Conservation (phyloP, 805 yeast species). For the Maudiozyma serrabonitensis region DNA sequence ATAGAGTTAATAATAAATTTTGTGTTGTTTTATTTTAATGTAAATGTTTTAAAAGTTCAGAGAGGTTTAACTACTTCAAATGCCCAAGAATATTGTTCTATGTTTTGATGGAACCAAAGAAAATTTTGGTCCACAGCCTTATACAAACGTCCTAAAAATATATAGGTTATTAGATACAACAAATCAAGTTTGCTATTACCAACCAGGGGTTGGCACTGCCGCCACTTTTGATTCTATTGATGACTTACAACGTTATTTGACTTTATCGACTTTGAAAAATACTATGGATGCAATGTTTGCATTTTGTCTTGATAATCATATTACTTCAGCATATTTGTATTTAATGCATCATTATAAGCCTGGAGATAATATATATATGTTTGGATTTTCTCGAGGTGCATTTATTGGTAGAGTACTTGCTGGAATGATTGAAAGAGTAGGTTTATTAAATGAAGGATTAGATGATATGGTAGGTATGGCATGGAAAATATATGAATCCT, state of each 20-base stretch:
- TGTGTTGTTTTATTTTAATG: too few relatives aligned
- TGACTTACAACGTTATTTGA: slow-evolving; percentile 12
- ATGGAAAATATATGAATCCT: slow-evolving; percentile 50
- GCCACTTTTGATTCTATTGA: slow-evolving; percentile 33
- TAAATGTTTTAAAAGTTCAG: too few relatives aligned
- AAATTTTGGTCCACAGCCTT: slow-evolving; percentile 46
- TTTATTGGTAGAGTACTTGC: slow-evolving; percentile 54
- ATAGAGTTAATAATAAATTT: too few relatives aligned
- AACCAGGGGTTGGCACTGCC: slow-evolving; percentile 56
- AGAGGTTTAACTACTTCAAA: background rate
- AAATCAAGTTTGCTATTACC: slow-evolving; percentile 50
- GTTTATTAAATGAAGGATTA: slow-evolving; percentile 44
- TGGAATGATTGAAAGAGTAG: slow-evolving; percentile 59
- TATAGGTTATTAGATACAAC: slow-evolving; percentile 43
- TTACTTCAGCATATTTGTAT: slow-evolving; percentile 46
- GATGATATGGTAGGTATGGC: slow-evolving; percentile 50
- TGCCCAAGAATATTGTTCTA: slow-evolving; percentile 37
- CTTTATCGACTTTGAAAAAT: slow-evolving; percentile 15
- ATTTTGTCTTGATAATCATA: slow-evolving; percentile 44
- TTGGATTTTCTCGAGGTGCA: slow-evolving; percentile 60
- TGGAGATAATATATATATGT: slow-evolving; percentile 45
- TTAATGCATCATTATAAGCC: slow-evolving; percentile 38
- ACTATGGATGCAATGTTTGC: slow-evolving; percentile 42
- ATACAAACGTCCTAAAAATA: slow-evolving; percentile 44
- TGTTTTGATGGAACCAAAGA: slow-evolving; percentile 59